Conservation (phyloP, 2,329 filamentous ascomycete genomes). For the Talaromyces sp. region DNA sequence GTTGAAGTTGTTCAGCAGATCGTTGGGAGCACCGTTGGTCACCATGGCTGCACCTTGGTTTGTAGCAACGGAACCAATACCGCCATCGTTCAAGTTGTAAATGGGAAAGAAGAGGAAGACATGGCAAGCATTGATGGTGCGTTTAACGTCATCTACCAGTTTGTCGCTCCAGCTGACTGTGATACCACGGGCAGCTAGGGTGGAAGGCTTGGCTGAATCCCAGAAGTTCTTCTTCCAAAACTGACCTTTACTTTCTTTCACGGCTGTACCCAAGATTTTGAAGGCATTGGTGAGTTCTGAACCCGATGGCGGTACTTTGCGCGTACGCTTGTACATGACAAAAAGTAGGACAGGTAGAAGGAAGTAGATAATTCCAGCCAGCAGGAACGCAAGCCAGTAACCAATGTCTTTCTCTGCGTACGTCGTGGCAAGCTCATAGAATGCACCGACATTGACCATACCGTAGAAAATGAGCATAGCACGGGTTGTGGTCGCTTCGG, state of each 20-base stretch:
- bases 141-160: slow-evolving; percentile 30
- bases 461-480: slow-evolving; percentile 70
- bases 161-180: slow-evolving; percentile 28
- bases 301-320: slow-evolving; percentile 26
- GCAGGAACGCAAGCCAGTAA: slow-evolving; percentile 29
- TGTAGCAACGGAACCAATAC: slow-evolving; percentile 46
- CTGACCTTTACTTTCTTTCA: slow-evolving; percentile 27
- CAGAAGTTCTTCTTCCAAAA: slow-evolving; percentile 29
- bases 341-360: slow-evolving; percentile 29
- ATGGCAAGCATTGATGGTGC: slow-evolving; percentile 27
- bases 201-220: slow-evolving; percentile 30
- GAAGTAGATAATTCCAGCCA: slow-evolving; percentile 28
- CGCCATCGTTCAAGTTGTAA: slow-evolving; percentile 36
- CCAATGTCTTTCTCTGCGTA: slow-evolving; percentile 72
- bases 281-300: slow-evolving; percentile 28
- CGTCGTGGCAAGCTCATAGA: slow-evolving; percentile 59
- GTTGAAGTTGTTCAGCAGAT: slow-evolving; percentile 48
- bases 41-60: slow-evolving; percentile 46
- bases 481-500: slow-evolving; percentile 57
- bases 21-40: slow-evolving; percentile 48
- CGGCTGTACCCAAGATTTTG: slow-evolving; percentile 27
- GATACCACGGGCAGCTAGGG: slow-evolving; percentile 21
- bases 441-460: slow-evolving; percentile 65
- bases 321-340: slow-evolving; percentile 28
- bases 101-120: slow-evolving; percentile 37